Conservation (phyloP, 2,329 filamentous ascomycete species). For the Colletotrichum lupini region DNA sequence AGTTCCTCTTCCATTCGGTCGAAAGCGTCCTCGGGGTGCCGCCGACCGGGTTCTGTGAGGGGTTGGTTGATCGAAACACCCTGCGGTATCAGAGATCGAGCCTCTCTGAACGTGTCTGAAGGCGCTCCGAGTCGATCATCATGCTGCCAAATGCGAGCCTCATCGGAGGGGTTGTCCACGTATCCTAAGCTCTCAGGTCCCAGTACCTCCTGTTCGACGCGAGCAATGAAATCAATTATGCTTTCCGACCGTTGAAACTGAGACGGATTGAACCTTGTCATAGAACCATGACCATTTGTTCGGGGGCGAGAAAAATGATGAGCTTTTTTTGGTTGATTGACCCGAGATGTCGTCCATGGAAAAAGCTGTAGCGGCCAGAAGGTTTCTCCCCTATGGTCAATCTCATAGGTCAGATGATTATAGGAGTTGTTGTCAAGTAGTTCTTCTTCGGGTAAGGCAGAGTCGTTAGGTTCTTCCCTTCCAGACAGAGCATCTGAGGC, state of each 20-base stretch:
- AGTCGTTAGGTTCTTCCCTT: not conserved
- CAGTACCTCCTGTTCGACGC: conserved; percentile 45
- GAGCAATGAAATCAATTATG: conserved; percentile 47
- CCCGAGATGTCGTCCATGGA: not conserved
- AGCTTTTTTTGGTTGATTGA: not conserved
- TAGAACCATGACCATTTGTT: not conserved
- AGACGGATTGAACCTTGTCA: conserved; percentile 24
- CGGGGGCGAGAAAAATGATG: not conserved
- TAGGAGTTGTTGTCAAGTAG: not conserved
- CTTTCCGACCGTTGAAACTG: conserved; percentile 36
- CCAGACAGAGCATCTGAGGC: not conserved
- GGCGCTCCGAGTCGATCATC: not conserved
- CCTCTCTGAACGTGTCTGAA: not conserved
- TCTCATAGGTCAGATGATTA: too few relatives aligned
- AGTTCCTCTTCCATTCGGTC: not conserved
- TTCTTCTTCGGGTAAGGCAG: not conserved
- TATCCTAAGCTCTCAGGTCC: not conserved
- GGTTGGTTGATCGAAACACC: not conserved
- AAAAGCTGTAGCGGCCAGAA: not conserved
- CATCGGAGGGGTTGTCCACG: not conserved
- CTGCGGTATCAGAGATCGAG: not conserved
- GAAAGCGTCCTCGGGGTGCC: not conserved
- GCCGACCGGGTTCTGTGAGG: not conserved
- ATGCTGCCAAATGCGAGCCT: not conserved
- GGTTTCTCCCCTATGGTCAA: not conserved